Conservation (phyloP, 257 asterid genomes). For the Solanum pinnatisectum region DNA sequence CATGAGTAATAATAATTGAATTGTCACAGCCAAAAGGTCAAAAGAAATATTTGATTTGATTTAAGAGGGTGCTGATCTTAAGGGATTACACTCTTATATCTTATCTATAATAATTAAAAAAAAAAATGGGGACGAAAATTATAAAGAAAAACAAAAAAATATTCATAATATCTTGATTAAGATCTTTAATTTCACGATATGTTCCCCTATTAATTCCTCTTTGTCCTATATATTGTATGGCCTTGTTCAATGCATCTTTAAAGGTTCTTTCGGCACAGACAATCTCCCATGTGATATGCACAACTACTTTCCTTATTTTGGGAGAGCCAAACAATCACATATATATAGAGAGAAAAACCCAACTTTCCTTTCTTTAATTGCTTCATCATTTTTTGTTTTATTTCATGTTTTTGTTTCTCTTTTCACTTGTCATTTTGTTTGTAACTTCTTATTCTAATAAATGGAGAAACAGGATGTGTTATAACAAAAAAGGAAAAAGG, state of each 20-base stretch:
- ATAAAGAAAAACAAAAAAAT: neutral
- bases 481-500: neutral
- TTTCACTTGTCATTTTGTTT: neutral
- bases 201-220: neutral
- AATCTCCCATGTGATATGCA: neutral
- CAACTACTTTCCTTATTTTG: conserved; percentile 2
- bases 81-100: neutral
- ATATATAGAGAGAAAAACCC: neutral
- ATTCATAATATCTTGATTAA: neutral
- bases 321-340: neutral
- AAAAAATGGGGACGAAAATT: neutral
- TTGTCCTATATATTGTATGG: neutral
- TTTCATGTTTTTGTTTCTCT: neutral
- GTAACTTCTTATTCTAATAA: neutral
- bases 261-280: neutral
- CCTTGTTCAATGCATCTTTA: neutral
- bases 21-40: neutral
- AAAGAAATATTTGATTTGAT: neutral
- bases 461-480: neutral
- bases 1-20: neutral
- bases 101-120: neutral
- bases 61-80: neutral
- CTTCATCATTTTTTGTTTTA: neutral
- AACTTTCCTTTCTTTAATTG: neutral
- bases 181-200: neutral